phyloP scores from a whole-genome alignment of 805 yeast genomes.

The Saccharomycopsis vini region DNA sequence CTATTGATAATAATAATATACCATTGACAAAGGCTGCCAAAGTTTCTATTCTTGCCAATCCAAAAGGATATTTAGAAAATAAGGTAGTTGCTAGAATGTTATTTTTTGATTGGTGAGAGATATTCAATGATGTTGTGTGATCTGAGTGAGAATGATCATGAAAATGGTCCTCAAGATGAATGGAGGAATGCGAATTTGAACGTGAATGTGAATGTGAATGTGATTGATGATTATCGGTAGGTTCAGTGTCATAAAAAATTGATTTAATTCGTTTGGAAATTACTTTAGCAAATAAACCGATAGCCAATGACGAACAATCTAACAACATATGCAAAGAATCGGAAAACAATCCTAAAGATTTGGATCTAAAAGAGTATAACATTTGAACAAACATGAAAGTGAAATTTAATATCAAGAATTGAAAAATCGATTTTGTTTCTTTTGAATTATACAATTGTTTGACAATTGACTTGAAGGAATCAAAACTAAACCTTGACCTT shows the following conservation, averaged over 20 bases:
- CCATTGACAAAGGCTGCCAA: conserved; percentile 96
- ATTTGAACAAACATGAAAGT: conserved; percentile 93
- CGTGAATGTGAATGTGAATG: background rate
- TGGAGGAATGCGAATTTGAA: background rate
- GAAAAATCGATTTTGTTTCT: conserved; percentile 84
- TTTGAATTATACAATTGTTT: conserved; percentile 36
- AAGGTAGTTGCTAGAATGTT: conserved; percentile 27
- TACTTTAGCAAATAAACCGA: conserved; percentile 82
- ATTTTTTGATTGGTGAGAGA: background rate
- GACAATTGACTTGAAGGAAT: conserved; percentile 15
- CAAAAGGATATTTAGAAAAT: conserved; percentile 74
- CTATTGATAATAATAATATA: conserved; percentile 76
- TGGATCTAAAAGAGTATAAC: conserved; percentile 84
- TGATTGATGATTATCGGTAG: background rate
- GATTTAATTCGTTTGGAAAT: conserved; percentile 41
- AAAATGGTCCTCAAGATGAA: no score
- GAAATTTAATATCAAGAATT: conserved; percentile 75
- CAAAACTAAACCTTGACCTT: background rate
- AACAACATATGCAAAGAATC: conserved; percentile 95
- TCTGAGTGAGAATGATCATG: conserved; percentile 1
- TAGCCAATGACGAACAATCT: conserved; percentile 83
- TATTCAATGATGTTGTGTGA: conserved; percentile 7
- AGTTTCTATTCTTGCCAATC: conserved; percentile 76
- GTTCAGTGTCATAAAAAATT: conserved; percentile 19
- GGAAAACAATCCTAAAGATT: conserved; percentile 81